These are phyloP conservation scores for Sophora flavescens DNA, from an alignment of 306 rosid genomes.

Conservation along the genomic window DNA sequence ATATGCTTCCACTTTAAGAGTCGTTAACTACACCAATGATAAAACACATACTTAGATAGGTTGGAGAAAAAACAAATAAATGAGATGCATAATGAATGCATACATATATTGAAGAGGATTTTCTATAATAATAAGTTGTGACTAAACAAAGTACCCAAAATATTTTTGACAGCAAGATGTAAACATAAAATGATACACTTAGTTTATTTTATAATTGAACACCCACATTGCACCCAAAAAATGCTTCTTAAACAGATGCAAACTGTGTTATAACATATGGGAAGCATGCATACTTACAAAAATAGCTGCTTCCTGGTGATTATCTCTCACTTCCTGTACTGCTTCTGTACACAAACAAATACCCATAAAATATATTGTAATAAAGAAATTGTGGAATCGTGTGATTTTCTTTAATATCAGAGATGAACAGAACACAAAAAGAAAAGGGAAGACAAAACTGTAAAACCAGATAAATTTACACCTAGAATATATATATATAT, in stretches of 20 bases:
- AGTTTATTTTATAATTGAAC: background rate
- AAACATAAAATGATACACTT: background rate
- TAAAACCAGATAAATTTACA: constrained; percentile 13
- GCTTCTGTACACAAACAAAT: constrained; percentile 54
- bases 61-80: background rate
- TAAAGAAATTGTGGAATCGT: constrained; percentile 20
- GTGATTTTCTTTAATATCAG: background rate
- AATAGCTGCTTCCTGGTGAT: constrained; percentile 50
- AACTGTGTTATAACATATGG: constrained; percentile 24
- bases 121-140: background rate
- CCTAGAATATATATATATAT: background rate
- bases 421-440: background rate
- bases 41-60: background rate
- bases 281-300: constrained; percentile 60
- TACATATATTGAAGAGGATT: background rate
- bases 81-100: background rate
- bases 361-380: background rate
- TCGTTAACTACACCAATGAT: constrained; percentile 13
- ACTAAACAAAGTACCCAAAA: background rate
- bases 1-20: background rate
- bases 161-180: background rate
- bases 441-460: background rate
- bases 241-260: background rate
- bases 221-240: background rate
- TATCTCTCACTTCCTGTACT: constrained; percentile 48